Base-by-base conservation (phyloP, 768 basidiomycete genomes). In the Mycena rosella region DNA sequence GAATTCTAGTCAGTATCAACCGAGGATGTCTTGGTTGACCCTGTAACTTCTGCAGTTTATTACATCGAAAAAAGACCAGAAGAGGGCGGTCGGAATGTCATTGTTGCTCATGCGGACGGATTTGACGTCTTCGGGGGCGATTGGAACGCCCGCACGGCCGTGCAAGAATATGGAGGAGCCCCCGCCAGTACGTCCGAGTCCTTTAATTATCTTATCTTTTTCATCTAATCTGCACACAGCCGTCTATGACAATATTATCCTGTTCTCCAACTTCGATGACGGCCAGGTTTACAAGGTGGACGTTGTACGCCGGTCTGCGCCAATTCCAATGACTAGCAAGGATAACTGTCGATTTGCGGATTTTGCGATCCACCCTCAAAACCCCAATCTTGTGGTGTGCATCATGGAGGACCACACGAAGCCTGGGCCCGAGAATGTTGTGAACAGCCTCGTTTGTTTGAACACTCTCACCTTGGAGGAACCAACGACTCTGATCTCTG, bases 161-260 rank as follows among this genome's bases (percentile, higher is more conserved):
- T 90, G 4, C 84, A 89, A 17, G 87, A 88, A 73, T 89, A 89
- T 49, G 89, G 89, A 1, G 89, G 89, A 24, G 85, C 80, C 5
- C 78, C 85, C 2, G 84, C 85, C 1, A 77, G 63, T 61, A 40
- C 9, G 51, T 55, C 36, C 27, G 18, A 17, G 2, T 7, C 27
- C 22, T 27, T 34, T 34, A 13, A 9, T 52, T 34, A 7, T 32
- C 42, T 0, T 29, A 26, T 11, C 30, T n/a, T 3, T 32, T 7
- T 18, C 32, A 36, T 22, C 36, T 36, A 6, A 36, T 42, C 30
- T 36, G 10, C 38, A 3, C 29, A 20, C 29, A 69, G 68, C 79
- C n/a, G 83, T 82, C 0, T 74, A 82, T 45, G 78, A 77, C 32
- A 82, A 79, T 7, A 74, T 75, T 18, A 65, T 86, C 20, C 84